These are phyloP conservation scores for Russula olivacea DNA, from an alignment of 768 basidiomycete species.

Conservation along the genomic window DNA sequence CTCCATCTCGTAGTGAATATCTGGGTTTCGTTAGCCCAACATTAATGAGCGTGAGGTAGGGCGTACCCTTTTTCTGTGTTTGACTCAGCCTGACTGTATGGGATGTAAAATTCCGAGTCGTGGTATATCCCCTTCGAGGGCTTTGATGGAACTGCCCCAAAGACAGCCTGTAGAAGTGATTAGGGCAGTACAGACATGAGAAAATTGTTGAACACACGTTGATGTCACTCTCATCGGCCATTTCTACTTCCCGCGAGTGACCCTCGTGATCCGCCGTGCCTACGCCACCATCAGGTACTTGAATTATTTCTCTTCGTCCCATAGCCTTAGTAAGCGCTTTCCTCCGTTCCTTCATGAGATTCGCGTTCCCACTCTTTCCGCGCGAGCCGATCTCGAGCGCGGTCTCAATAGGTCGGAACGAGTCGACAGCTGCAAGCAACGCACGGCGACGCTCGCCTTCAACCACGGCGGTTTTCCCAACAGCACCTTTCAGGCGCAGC, in stretches of 20 bases:
- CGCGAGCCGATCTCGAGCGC: slow-evolving; percentile 85
- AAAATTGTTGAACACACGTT: slow-evolving; percentile 58
- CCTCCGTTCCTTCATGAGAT: slow-evolving; percentile 84
- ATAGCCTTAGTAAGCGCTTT: slow-evolving; percentile 67
- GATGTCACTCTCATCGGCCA: slow-evolving; percentile 78
- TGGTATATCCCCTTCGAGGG: slow-evolving; percentile 46
- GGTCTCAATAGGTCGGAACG: slow-evolving; percentile 84
- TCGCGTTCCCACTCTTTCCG: slow-evolving; percentile 52
- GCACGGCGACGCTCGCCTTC: slow-evolving; percentile 54
- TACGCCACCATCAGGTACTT: slow-evolving; percentile 31
- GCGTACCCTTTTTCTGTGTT: slow-evolving; percentile 83
- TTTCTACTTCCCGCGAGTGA: slow-evolving; percentile 40
- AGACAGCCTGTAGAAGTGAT: slow-evolving; percentile 34
- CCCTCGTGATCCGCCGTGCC: slow-evolving; percentile 34
- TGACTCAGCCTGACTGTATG: slow-evolving; percentile 83
- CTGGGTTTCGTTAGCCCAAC: slow-evolving; percentile 35
- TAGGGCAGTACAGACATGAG: slow-evolving; percentile 45
- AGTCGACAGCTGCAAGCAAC: slow-evolving; percentile 67
- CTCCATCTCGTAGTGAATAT: slow-evolving; percentile 85
- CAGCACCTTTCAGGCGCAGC: slow-evolving; percentile 37
- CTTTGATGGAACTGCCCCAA: slow-evolving; percentile 28
- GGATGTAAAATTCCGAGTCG: slow-evolving; percentile 88
- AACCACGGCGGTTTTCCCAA: slow-evolving; percentile 32
- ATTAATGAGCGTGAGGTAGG: slow-evolving; percentile 28
- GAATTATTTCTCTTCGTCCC: slow-evolving; percentile 39